Evolutionary conservation across 2,329 filamentous ascomycete species (phyloP).

Genomic region (Ophiosphaerella narmari): DNA sequence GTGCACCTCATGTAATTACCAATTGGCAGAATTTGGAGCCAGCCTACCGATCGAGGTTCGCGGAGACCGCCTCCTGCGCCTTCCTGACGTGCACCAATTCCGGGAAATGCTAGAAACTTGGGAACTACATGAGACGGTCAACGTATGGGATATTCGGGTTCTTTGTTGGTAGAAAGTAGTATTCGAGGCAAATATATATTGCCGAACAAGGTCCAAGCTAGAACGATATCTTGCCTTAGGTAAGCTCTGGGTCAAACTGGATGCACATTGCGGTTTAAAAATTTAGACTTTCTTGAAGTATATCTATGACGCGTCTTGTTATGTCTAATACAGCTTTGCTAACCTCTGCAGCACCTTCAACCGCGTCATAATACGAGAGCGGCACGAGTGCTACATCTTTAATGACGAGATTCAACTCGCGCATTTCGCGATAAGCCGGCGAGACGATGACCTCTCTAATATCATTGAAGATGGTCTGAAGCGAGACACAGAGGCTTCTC

Average conservation of each 20-base stretch:
- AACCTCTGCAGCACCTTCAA: conserved; percentile 3
- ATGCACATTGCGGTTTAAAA: not conserved
- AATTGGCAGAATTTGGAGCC: too few species aligned
- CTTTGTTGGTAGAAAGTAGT: too few species aligned
- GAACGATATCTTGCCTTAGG: not conserved
- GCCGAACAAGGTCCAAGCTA: too few species aligned
- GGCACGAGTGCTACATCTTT: conserved; percentile 3
- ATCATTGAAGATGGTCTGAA: conserved; percentile 14
- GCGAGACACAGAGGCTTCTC: conserved; percentile 2
- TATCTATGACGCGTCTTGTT: conserved; percentile 1
- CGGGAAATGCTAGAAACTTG: too few species aligned
- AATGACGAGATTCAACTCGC: conserved; percentile 1
- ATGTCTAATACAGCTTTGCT: conserved; percentile 4
- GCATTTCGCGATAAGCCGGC: conserved; percentile 4
- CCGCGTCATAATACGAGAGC: conserved; percentile 2
- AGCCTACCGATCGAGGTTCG: too few species aligned
- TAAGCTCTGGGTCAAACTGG: not conserved
- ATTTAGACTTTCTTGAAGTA: not conserved
- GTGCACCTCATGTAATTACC: too few species aligned
- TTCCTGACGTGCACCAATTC: too few species aligned
- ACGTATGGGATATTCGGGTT: too few species aligned
- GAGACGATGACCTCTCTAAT: conserved; percentile 9
- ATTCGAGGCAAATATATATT: too few species aligned
- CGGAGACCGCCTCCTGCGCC: too few species aligned
- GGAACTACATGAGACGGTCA: too few species aligned